Evolutionary conservation across 331 rosid species (phyloP).

Genomic region (Telfairia occidentalis): DNA sequence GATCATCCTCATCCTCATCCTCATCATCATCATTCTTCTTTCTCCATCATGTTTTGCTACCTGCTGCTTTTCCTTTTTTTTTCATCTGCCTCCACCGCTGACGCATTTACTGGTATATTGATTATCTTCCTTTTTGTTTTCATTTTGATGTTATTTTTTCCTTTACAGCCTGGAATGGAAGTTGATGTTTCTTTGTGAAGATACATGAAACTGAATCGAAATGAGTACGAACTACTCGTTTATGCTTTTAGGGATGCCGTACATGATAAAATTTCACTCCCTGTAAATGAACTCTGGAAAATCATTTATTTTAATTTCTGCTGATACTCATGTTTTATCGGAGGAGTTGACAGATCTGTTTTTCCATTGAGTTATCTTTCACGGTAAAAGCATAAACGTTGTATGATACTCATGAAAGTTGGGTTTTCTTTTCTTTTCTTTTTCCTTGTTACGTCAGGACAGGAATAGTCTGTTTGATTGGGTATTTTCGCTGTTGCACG

Average conservation of each 20-base stretch:
- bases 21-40: neutral
- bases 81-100: conserved; percentile 3
- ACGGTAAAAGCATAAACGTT: neutral
- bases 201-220: neutral
- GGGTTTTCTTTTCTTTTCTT: neutral
- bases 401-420: neutral
- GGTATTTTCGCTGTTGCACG: neutral
- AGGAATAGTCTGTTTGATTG: neutral
- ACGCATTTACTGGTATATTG: conserved; percentile 9
- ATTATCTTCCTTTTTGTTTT: neutral
- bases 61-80: conserved; percentile 2
- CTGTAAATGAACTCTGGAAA: neutral
- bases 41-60: neutral
- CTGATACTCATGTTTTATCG: neutral
- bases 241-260: neutral
- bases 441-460: neutral
- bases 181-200: neutral
- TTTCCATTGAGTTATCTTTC: neutral
- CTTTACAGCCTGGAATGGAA: neutral
- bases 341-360: conserved; percentile 6
- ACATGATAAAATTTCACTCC: neutral
- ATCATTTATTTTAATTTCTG: neutral
- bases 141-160: neutral
- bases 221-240: neutral
- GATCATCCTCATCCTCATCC: neutral